These are phyloP conservation scores for Hymenoscyphus scutula DNA, from an alignment of 2,329 filamentous ascomycete genomes.

Conservation along the genomic window DNA sequence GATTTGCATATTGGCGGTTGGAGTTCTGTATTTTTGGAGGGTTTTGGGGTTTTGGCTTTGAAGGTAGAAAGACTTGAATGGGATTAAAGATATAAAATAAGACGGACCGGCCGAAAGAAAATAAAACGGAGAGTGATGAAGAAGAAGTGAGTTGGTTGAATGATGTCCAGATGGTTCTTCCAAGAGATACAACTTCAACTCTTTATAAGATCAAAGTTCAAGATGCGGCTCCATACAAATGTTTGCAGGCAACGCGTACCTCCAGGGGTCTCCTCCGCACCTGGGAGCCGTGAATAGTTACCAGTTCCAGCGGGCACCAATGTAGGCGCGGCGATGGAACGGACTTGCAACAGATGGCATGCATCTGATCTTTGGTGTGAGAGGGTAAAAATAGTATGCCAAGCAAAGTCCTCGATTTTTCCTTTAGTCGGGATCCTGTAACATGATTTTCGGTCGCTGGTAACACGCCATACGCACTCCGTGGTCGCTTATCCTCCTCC, in stretches of 20 bases:
- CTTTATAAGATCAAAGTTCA: conserved; percentile 7
- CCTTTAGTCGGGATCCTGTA: conserved; percentile 5
- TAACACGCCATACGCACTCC: neutral
- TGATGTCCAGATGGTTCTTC: conserved; percentile 25
- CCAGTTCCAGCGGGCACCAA: conserved; percentile 15
- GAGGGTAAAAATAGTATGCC: conserved; percentile 13
- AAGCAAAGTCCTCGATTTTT: conserved; percentile 2
- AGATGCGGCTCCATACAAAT: conserved; percentile 10
- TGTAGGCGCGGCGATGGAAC: conserved; percentile 19
- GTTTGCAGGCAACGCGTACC: neutral
- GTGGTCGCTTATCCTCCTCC: neutral
- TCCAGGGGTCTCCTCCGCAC: neutral
- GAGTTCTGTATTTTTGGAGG: conserved; percentile 9
- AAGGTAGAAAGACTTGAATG: conserved; percentile 12
- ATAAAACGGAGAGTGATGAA: conserved; percentile 15
- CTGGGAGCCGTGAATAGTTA: conserved; percentile 1
- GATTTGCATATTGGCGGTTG: conserved; percentile 30
- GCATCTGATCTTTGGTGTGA: conserved; percentile 10
- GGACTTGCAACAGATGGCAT: conserved; percentile 18
- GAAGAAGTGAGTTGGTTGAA: conserved; percentile 18
- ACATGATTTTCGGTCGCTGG: neutral
- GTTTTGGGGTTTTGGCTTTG: conserved; percentile 11
- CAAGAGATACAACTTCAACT: conserved; percentile 13
- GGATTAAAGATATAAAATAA: conserved; percentile 15
- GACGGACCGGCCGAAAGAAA: conserved; percentile 30